These are phyloP conservation scores for Linum usitatissimum DNA, from an alignment of 345 rosid genomes.

Conservation along the genomic window DNA sequence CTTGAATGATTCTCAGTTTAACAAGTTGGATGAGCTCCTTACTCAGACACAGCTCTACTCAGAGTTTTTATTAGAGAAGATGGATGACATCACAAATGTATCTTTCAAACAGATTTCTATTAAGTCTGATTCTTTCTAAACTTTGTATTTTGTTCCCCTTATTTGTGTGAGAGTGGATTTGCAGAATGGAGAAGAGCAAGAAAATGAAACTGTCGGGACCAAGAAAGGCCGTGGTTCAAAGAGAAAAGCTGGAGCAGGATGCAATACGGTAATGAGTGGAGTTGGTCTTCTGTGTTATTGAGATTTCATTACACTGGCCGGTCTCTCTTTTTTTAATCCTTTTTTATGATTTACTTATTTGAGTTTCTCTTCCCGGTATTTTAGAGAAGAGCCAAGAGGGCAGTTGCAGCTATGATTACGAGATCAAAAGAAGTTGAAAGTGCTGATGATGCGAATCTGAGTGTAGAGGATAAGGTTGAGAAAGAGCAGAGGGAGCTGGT, in stretches of 20 bases:
- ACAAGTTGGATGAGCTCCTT: slow-evolving; percentile 69
- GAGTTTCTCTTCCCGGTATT: neutral
- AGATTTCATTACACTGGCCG: no score
- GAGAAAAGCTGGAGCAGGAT: slow-evolving; percentile 56
- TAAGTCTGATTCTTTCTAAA: slow-evolving; percentile 5
- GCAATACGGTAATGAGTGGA: slow-evolving; percentile 39
- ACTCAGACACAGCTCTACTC: slow-evolving; percentile 73
- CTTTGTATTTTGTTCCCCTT: slow-evolving; percentile 1
- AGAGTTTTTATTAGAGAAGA: slow-evolving; percentile 78
- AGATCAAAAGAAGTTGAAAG: slow-evolving; percentile 49
- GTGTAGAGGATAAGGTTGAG: slow-evolving; percentile 62
- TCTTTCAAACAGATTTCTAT: slow-evolving; percentile 8
- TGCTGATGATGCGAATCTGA: slow-evolving; percentile 35
- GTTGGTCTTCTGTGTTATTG: no score
- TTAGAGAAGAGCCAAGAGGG: slow-evolving; percentile 74
- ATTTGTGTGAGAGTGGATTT: slow-evolving; percentile 13
- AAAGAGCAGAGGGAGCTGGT: slow-evolving; percentile 77
- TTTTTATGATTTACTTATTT: slow-evolving; percentile 4
- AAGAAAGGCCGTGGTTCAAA: slow-evolving; percentile 61
- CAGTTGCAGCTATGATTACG: slow-evolving; percentile 89
- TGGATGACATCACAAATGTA: slow-evolving; percentile 74
- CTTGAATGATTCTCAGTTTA: slow-evolving; percentile 47
- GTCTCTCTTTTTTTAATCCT: no score
- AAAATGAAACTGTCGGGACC: slow-evolving; percentile 24
- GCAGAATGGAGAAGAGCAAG: slow-evolving; percentile 52